Evolutionary conservation across 2,329 filamentous ascomycete species (phyloP).

Genomic region (Thielaviopsis musarum): DNA sequence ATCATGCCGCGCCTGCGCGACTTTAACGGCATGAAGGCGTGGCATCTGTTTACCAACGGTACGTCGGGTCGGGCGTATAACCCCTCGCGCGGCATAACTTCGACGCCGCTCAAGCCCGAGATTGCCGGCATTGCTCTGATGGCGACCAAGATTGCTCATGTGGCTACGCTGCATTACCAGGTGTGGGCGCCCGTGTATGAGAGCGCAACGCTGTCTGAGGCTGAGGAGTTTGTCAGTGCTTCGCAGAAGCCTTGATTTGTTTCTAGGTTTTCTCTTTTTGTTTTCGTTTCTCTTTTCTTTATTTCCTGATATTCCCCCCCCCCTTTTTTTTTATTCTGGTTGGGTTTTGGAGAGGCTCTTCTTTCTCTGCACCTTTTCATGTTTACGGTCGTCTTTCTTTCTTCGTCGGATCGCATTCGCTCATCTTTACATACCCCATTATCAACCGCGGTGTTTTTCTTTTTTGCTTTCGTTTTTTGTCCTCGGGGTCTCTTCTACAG

Average conservation of each 20-base stretch:
- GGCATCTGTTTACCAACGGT: constrained; percentile 33
- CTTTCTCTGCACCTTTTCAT: not conserved
- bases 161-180: constrained; percentile 75
- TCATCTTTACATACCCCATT: not conserved
- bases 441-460: not conserved
- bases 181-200: constrained; percentile 50
- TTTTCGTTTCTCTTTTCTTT: constrained; percentile 1
- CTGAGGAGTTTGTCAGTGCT: not conserved
- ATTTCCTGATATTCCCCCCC: not conserved
- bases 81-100: constrained; percentile 19
- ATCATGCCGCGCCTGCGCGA: constrained; percentile 10
- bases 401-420: not conserved
- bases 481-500: too few relatives aligned
- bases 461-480: not conserved
- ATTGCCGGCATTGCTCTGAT: constrained; percentile 45
- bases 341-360: too few relatives aligned
- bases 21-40: constrained; percentile 11
- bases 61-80: constrained; percentile 20
- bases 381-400: not conserved
- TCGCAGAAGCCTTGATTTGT: not conserved
- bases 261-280: not conserved
- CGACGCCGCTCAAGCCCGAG: constrained; percentile 26
- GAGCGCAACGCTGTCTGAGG: not conserved
- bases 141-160: constrained; percentile 62
- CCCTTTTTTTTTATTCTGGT: not conserved